A percentile compares a stretch with the other conserved stretches of the same genome.
These are phyloP conservation scores for Akanthomyces dipterigenus DNA, from an alignment of 2,329 filamentous ascomycete species.

Conservation along the genomic window DNA sequence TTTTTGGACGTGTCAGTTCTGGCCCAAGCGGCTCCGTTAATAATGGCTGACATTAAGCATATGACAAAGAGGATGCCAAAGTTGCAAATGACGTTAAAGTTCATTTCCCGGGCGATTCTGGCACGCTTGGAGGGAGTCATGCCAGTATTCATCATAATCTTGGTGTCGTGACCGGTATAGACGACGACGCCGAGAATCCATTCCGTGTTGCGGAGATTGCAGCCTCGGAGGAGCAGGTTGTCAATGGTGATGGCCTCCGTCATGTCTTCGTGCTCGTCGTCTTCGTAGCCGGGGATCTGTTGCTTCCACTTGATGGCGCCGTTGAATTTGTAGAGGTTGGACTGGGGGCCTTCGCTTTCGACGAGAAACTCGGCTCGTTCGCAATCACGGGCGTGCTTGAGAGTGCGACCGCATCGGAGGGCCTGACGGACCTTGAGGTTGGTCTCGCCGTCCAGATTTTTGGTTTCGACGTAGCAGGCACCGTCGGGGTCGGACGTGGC, in stretches of 20 bases:
- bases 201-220: conserved; percentile 89
- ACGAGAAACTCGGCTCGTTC: conserved; percentile 81
- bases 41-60: conserved; percentile 78
- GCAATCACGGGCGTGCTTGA: conserved; percentile 88
- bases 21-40: conserved; percentile 77
- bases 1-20: conserved; percentile 65
- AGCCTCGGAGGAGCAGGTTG: conserved; percentile 88
- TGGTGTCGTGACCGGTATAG: conserved; percentile 93
- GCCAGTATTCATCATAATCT: conserved; percentile 98
- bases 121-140: conserved; percentile 92
- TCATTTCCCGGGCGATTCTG: conserved; percentile 84
- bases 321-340: conserved; percentile 93
- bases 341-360: conserved; percentile 84
- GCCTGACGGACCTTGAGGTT: conserved; percentile 94
- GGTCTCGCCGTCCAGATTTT: conserved; percentile 95
- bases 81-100: conserved; percentile 97
- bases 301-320: conserved; percentile 86
- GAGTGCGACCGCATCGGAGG: conserved; percentile 71
- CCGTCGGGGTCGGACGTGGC: conserved; percentile 92
- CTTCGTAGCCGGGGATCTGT: conserved; percentile 53
- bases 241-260: conserved; percentile 90
- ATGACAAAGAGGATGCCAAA: conserved; percentile 84
- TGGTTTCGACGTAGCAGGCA: conserved; percentile 95
- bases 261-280: conserved; percentile 66
- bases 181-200: conserved; percentile 90